Base-by-base conservation (phyloP, 352 stramenopile species). In the Lagenidium giganteum region DNA sequence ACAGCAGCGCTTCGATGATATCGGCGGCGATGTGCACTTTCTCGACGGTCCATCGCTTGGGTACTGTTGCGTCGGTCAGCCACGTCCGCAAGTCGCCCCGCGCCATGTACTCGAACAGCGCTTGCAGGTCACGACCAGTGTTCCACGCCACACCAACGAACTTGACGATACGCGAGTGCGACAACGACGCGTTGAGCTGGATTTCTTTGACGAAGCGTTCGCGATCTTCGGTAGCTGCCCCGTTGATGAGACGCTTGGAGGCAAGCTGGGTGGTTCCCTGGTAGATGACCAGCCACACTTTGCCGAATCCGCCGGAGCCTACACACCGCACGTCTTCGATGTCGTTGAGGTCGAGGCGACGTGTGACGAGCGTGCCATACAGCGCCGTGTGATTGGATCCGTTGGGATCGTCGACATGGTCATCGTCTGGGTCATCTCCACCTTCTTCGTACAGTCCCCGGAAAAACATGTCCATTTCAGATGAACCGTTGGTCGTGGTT, bases 21-120 rank as follows among this genome's bases (percentile, higher is more conserved):
- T 87, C 73, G 26, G 80, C 29, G 21, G 83, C 43, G 57, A 87
- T 82, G 36, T 83, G 66, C 27, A 83, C 26, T 55, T 87, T 87
- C 6, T 30, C 34, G 1, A 70, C 50, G 1, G 65, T 63, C 73
- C 70, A 87, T n/a, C 59, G 62, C 17, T 70, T 68, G 14, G 55
- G 51, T 26, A 74, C 54, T 8, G 57, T 59, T 3, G 40, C 40
- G 17, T 38, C 45, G 17, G 36, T 44, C 42, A 64, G 34, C 25
- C 42, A 46, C 7, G 48, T 42, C 18, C 57, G 37, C 11, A 46
- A 26, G 13, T 53, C 45, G 21, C 45, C 45, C 22, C 46, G 32
- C 14, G 45, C 27, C 27, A 53, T 40, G 36, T 53, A 53, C 29
- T 45, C 45, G 24, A 46, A 53, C 5, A 53, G 23, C 37, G 36